Conservation (phyloP, 2,329 filamentous ascomycete genomes). For the Colletotrichum abscissum region DNA sequence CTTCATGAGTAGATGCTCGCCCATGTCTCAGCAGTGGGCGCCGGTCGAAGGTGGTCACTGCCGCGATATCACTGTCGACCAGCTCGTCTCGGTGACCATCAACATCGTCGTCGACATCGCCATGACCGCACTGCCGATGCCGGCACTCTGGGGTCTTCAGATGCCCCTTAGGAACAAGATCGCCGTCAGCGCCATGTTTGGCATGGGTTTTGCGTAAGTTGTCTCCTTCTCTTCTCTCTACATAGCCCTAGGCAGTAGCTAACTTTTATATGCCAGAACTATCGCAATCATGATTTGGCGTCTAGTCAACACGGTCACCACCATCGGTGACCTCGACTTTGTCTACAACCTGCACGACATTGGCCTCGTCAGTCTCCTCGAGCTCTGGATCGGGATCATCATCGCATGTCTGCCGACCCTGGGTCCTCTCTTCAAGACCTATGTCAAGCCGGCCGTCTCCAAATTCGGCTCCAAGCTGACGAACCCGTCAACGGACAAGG, state of each 20-base stretch:
- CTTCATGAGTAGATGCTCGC: conserved; percentile 45
- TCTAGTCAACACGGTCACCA: conserved; percentile 43
- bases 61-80: conserved; percentile 42
- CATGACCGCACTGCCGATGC: conserved; percentile 52
- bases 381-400: conserved; percentile 53
- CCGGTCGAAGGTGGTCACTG: conserved; percentile 48
- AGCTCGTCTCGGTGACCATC: conserved; percentile 39
- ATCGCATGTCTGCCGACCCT: conserved; percentile 55
- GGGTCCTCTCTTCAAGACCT: conserved; percentile 44
- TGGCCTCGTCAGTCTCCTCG: conserved; percentile 49
- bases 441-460: conserved; percentile 37
- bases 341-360: conserved; percentile 43
- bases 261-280: conserved; percentile 39
- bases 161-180: conserved; percentile 51
- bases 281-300: conserved; percentile 53
- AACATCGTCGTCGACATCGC: conserved; percentile 46
- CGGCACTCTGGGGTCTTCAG: conserved; percentile 55
- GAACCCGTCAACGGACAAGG: conserved; percentile 23
- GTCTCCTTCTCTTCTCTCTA: rapidly evolving
- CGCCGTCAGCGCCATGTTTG: conserved; percentile 45
- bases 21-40: conserved; percentile 45
- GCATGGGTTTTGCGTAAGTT: conserved; percentile 45
- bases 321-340: conserved; percentile 37
- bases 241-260: background rate
- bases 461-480: conserved; percentile 33